Conservation (phyloP, 768 basidiomycete species). For the Agrocybe chaxingu region DNA sequence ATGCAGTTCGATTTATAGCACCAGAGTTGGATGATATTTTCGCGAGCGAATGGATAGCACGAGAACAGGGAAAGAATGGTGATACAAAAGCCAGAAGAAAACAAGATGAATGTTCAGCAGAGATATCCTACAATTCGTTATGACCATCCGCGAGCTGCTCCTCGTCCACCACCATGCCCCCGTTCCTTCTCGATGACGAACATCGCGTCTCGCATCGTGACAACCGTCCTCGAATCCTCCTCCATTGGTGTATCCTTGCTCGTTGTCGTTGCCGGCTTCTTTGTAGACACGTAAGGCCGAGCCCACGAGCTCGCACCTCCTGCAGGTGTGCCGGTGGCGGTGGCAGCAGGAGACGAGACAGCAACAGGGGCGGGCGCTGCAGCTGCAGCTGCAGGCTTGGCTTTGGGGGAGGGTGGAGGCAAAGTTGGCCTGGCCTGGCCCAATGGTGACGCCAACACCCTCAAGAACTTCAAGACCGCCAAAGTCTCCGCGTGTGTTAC, state of each 20-base stretch:
- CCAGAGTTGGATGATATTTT: no score
- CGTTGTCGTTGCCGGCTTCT: conserved; percentile 33
- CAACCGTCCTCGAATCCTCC: conserved; percentile 53
- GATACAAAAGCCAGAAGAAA: no score
- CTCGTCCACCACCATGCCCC: conserved; percentile 80
- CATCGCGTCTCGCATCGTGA: conserved; percentile 79
- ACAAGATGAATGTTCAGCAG: no score
- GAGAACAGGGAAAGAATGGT: no score
- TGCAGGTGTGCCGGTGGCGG: conserved; percentile 22
- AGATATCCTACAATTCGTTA: no score
- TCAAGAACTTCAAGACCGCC: conserved; percentile 48
- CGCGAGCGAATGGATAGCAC: no score
- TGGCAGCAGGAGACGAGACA: conserved; percentile 13
- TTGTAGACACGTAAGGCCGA: conserved; percentile 58
- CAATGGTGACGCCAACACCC: conserved; percentile 44
- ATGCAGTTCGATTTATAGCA: no score
- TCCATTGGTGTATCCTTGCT: conserved; percentile 37
- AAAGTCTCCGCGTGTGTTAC: conserved; percentile 40
- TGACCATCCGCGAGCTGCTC: conserved; percentile 57
- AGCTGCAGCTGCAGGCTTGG: conserved; percentile 31
- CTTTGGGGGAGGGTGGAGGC: conserved; percentile 17
- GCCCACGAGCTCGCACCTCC: conserved; percentile 49
- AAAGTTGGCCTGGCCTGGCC: conserved; percentile 74
- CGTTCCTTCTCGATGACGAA: conserved; percentile 83
- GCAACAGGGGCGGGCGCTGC: conserved; percentile 30